phyloP scores from a whole-genome alignment of 176 grass and related monocot genomes.

The Poa annua region DNA sequence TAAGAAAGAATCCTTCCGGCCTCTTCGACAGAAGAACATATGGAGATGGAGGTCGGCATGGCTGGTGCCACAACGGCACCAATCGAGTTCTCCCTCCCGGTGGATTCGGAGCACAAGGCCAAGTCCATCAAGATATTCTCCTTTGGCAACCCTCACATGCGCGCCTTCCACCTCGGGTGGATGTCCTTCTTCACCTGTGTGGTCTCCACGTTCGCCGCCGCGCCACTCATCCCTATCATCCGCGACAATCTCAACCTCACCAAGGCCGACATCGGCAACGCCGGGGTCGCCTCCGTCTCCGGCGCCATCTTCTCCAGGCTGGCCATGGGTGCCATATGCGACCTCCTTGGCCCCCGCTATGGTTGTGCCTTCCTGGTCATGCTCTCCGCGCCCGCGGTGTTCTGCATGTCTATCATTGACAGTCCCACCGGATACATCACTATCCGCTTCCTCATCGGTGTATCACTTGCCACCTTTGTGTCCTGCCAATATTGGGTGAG shows the following conservation, averaged over 20 bases:
- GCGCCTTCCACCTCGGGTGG: neutral
- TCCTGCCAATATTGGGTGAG: conserved; percentile 93
- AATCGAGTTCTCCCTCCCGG: neutral
- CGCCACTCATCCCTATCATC: conserved; percentile 75
- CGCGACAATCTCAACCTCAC: conserved; percentile 74
- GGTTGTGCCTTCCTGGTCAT: conserved; percentile 91
- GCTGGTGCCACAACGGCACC: accelerated
- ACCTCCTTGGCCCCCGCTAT: conserved; percentile 80
- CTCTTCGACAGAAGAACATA: neutral
- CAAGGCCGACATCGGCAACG: conserved; percentile 90
- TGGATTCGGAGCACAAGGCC: conserved; percentile 22
- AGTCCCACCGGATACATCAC: conserved; percentile 61
- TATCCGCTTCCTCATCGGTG: conserved; percentile 82
- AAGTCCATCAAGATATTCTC: conserved; percentile 21
- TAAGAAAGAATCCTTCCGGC: neutral
- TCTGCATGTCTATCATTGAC: conserved; percentile 75
- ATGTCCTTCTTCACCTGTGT: neutral
- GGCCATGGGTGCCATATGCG: conserved; percentile 84
- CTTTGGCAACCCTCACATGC: conserved; percentile 14
- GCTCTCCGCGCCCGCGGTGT: conserved; percentile 74
- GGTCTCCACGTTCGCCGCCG: neutral
- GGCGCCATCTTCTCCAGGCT: conserved; percentile 91
- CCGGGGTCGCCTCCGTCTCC: conserved; percentile 83
- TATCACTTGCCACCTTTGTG: conserved; percentile 85
- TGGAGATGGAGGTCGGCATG: neutral